These are phyloP conservation scores for Sporisorium exsertum DNA, from an alignment of 1,284 basidiomycete species.

Conservation along the genomic window DNA sequence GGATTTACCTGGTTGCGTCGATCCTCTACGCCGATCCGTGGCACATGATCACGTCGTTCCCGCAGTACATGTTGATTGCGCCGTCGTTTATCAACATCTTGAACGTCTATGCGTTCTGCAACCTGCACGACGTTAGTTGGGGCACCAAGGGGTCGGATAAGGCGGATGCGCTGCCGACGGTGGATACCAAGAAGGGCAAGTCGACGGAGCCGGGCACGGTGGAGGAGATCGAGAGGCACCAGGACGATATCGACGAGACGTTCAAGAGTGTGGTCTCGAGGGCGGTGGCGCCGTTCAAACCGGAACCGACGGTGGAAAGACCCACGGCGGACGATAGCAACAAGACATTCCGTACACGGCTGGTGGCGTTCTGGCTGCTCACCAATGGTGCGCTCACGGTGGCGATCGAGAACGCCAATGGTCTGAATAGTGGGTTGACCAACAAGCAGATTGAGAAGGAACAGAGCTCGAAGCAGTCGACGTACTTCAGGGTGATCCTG, in stretches of 20 bases:
- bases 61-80: conserved; percentile 85
- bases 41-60: conserved; percentile 98
- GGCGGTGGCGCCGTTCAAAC: conserved; percentile 84
- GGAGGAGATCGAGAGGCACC: conserved; percentile 73
- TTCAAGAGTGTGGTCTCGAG: conserved; percentile 94
- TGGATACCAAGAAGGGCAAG: conserved; percentile 78
- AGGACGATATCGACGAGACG: conserved; percentile 89
- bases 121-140: conserved; percentile 76
- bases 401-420: conserved; percentile 85
- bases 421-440: conserved; percentile 73
- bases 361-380: conserved; percentile 69
- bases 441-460: conserved; percentile 72
- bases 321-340: conserved; percentile 77
- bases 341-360: conserved; percentile 69
- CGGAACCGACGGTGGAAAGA: conserved; percentile 79
- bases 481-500: conserved; percentile 77
- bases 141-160: conserved; percentile 97
- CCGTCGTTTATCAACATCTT: conserved; percentile 93
- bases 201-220: conserved; percentile 77
- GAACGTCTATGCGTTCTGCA: conserved; percentile 94
- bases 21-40: conserved; percentile 96
- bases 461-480: conserved; percentile 59
- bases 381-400: conserved; percentile 75
- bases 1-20: conserved; percentile 77
- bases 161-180: conserved; percentile 89